phyloP scores from a whole-genome alignment of 2,329 filamentous ascomycete genomes.

The Clonostachys solani region DNA sequence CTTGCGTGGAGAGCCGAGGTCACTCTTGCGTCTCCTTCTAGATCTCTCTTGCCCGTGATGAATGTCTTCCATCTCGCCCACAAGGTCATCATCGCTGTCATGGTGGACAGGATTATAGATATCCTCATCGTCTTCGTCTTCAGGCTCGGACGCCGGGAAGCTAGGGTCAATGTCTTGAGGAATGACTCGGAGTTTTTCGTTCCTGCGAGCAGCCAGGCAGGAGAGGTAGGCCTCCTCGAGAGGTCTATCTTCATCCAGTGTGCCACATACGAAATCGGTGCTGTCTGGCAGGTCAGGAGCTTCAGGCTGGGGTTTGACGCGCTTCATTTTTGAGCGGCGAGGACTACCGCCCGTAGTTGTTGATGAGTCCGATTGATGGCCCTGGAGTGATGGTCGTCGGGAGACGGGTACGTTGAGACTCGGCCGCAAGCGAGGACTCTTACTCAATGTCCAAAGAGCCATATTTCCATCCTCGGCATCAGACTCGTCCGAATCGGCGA shows the following conservation, averaged over 20 bases:
- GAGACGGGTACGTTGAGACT: slow-evolving; percentile 21
- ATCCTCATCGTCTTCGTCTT: slow-evolving; percentile 77
- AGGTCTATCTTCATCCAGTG: slow-evolving; percentile 89
- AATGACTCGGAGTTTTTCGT: slow-evolving; percentile 73
- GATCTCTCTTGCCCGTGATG: slow-evolving; percentile 52
- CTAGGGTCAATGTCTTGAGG: slow-evolving; percentile 98
- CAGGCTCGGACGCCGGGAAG: slow-evolving; percentile 90
- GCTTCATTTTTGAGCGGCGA: slow-evolving; percentile 18
- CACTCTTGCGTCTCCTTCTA: slow-evolving; percentile 44
- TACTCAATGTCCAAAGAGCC: slow-evolving; percentile 49
- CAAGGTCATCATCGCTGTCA: slow-evolving; percentile 65
- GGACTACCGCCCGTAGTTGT: slow-evolving; percentile 33
- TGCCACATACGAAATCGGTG: slow-evolving; percentile 98
- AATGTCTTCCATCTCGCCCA: slow-evolving; percentile 66
- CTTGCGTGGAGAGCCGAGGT: slow-evolving; percentile 35
- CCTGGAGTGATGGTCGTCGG: neutral
- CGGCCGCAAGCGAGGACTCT: slow-evolving; percentile 26
- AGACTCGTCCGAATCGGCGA: slow-evolving; percentile 61
- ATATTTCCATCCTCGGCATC: slow-evolving; percentile 65
- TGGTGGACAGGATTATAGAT: slow-evolving; percentile 51
- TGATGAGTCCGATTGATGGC: slow-evolving; percentile 56
- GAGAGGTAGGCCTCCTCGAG: slow-evolving; percentile 92
- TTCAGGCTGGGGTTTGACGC: slow-evolving; percentile 27
- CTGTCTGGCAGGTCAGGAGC: slow-evolving; percentile 90
- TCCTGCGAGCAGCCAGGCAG: slow-evolving; percentile 75